These are phyloP conservation scores for Cephaloascus fragrans DNA, from an alignment of 805 yeast genomes.

Conservation along the genomic window DNA sequence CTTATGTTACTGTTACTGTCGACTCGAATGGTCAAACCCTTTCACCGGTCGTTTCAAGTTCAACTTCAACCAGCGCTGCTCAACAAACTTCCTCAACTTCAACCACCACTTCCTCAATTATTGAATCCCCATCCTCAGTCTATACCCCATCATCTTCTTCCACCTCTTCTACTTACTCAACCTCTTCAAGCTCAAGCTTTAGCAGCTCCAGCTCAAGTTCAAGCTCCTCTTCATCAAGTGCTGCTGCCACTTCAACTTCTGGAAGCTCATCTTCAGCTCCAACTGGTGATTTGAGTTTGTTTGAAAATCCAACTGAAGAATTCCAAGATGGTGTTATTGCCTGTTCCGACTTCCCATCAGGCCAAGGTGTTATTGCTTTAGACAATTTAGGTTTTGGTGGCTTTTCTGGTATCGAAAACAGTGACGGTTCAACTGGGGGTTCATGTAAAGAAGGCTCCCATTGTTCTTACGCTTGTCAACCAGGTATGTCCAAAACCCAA, in stretches of 20 bases:
- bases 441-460: slow-evolving; percentile 80
- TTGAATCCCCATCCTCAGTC: slow-evolving; percentile 1
- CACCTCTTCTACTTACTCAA: slow-evolving; percentile 11
- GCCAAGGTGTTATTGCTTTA: slow-evolving; percentile 74
- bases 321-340: slow-evolving; percentile 67
- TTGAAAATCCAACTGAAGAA: slow-evolving; percentile 41
- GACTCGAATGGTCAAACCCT: slow-evolving; percentile 1
- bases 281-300: slow-evolving; percentile 52
- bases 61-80: not conserved
- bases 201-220: slow-evolving; percentile 18
- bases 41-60: not conserved
- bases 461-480: slow-evolving; percentile 97
- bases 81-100: not conserved
- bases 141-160: slow-evolving; percentile 10
- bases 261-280: slow-evolving; percentile 24
- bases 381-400: slow-evolving; percentile 75
- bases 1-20: slow-evolving; percentile 9
- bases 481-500: slow-evolving; percentile 98
- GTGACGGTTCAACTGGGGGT: slow-evolving; percentile 51
- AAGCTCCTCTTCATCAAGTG: slow-evolving; percentile 12
- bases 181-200: slow-evolving; percentile 12
- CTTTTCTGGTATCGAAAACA: slow-evolving; percentile 65
- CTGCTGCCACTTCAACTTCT: slow-evolving; percentile 8
- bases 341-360: slow-evolving; percentile 67
- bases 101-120: slow-evolving; percentile 2